Conservation (phyloP, 306 rosid species). For the Corylus heterophylla region DNA sequence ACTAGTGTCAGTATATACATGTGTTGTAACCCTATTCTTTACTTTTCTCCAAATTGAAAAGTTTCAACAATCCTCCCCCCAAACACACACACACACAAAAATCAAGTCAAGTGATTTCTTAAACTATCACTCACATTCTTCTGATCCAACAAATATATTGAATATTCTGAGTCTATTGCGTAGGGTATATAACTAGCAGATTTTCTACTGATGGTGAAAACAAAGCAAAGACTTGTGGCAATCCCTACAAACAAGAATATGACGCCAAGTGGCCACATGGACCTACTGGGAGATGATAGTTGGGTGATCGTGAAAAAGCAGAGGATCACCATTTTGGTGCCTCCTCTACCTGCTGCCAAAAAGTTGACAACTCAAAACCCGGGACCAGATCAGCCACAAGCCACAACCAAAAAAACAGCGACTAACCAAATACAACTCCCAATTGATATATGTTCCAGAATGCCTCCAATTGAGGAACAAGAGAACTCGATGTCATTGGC, state of each 20-base stretch:
- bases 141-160: slow-evolving; percentile 19
- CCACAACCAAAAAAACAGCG: slow-evolving; percentile 33
- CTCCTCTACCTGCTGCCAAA: slow-evolving; percentile 46
- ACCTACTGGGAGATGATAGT: slow-evolving; percentile 43
- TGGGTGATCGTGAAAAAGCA: slow-evolving; percentile 92
- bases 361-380: slow-evolving; percentile 31
- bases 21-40: too few species aligned
- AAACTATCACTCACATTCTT: background rate
- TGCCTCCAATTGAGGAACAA: slow-evolving; percentile 38
- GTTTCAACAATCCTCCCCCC: background rate
- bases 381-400: slow-evolving; percentile 48
- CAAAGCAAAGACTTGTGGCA: slow-evolving; percentile 52
- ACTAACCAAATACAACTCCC: slow-evolving; percentile 34
- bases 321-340: slow-evolving; percentile 71
- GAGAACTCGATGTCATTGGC: slow-evolving; percentile 30
- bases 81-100: too few species aligned
- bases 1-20: too few species aligned
- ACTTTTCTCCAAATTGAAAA: background rate
- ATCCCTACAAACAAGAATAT: slow-evolving; percentile 30
- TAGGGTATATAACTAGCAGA: slow-evolving; percentile 37
- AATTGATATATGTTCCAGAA: slow-evolving; percentile 25
- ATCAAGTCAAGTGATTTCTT: too few species aligned
- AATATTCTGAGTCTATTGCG: slow-evolving; percentile 20
- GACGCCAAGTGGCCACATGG: slow-evolving; percentile 29
- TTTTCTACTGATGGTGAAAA: slow-evolving; percentile 56